phyloP scores from a whole-genome alignment of 139 green algal genomes.

The Closterium sp. region DNA sequence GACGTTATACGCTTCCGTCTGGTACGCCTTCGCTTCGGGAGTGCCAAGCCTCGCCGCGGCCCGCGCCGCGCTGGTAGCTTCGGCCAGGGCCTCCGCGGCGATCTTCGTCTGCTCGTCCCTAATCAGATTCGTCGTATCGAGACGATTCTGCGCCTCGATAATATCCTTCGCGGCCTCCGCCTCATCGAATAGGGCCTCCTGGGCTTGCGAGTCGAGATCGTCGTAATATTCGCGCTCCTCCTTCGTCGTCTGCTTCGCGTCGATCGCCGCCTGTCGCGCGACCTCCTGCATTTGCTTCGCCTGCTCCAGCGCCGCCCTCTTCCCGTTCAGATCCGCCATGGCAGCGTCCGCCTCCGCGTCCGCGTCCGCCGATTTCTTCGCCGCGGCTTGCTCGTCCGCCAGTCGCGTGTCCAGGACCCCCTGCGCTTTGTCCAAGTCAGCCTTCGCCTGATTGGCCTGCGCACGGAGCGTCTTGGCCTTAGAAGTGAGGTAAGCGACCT shows the following conservation, averaged over 20 bases:
- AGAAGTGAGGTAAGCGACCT: neutral
- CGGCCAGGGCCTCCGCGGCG: neutral
- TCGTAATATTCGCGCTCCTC: neutral
- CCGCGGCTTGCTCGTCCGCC: neutral
- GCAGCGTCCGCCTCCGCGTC: neutral
- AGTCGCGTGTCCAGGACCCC: neutral
- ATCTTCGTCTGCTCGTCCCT: neutral
- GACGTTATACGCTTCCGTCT: neutral
- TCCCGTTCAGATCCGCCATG: neutral
- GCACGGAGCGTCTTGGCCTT: neutral
- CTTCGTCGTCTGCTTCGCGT: neutral
- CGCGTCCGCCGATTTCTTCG: neutral
- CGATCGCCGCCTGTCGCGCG: neutral
- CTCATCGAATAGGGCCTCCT: neutral
- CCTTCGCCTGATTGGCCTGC: neutral
- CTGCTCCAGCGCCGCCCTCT: neutral
- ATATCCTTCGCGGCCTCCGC: neutral
- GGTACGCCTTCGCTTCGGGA: neutral
- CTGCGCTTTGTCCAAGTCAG: neutral
- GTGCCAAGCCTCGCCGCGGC: neutral
- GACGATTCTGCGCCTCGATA: neutral
- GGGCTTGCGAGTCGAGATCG: neutral
- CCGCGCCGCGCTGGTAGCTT: neutral
- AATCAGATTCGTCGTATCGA: neutral
- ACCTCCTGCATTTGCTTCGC: neutral